phyloP scores from a whole-genome alignment of 2,329 filamentous ascomycete genomes.

The Colletotrichum echinochloae region DNA sequence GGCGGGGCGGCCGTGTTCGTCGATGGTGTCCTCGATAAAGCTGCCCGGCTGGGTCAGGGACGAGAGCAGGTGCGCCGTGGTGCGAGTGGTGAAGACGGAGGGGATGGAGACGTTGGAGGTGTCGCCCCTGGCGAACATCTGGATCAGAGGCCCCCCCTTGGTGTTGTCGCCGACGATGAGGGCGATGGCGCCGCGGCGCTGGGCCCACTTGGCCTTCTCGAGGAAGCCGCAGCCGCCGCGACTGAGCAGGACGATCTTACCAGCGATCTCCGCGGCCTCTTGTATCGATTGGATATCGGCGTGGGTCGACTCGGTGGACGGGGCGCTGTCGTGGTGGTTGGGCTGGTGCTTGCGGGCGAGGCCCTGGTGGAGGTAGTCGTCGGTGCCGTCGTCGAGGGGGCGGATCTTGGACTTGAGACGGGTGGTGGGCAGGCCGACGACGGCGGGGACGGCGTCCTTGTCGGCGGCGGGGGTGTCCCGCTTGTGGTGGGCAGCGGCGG shows the following conservation, averaged over 20 bases:
- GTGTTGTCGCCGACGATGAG: constrained; percentile 95
- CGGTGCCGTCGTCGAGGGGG: constrained; percentile 74
- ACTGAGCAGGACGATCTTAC: constrained; percentile 91
- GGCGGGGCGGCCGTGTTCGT: constrained; percentile 69
- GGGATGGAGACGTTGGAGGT: constrained; percentile 96
- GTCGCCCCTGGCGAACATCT: constrained; percentile 98
- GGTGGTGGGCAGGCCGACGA: constrained; percentile 42
- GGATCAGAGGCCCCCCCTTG: constrained; percentile 87
- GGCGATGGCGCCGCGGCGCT: constrained; percentile 87
- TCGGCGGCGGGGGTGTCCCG: constrained; percentile 45
- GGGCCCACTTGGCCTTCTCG: constrained; percentile 97
- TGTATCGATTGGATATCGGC: constrained; percentile 85
- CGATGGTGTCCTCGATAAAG: constrained; percentile 69
- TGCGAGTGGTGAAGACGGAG: constrained; percentile 93
- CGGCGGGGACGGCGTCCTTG: constrained; percentile 48
- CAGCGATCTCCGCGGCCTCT: constrained; percentile 90
- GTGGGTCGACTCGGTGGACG: constrained; percentile 64
- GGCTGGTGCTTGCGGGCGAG: constrained; percentile 48
- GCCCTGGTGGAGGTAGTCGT: constrained; percentile 80
- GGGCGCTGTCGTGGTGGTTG: constrained; percentile 51
- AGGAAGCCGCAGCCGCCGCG: constrained; percentile 95
- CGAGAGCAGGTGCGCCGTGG: constrained; percentile 91
- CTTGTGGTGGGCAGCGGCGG: constrained; percentile 53
- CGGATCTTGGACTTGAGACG: constrained; percentile 47
- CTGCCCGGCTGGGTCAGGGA: constrained; percentile 82